phyloP scores from a whole-genome alignment of 257 asterid genomes.

The Solanum paucissectum region DNA sequence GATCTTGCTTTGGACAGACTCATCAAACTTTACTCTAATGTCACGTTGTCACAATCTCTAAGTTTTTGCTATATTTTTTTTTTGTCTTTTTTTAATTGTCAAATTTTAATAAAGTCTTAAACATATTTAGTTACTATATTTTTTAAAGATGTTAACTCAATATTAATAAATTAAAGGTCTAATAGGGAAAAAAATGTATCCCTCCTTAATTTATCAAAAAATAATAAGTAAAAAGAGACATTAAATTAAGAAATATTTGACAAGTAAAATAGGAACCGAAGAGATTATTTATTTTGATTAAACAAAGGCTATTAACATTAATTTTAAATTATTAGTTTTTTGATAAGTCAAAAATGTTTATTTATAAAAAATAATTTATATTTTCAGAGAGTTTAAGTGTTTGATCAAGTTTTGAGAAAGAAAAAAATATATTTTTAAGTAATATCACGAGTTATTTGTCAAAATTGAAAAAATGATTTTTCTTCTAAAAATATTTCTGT shows the following conservation, averaged over 20 bases:
- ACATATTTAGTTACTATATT: accelerated
- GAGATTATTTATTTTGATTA: neutral
- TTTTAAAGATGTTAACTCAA: too few relatives aligned
- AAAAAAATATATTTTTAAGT: neutral
- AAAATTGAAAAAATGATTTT: too few relatives aligned
- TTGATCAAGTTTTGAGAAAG: neutral
- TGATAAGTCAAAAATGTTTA: neutral
- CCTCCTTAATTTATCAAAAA: too few relatives aligned
- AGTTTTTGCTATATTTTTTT: neutral
- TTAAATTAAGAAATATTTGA: too few relatives aligned
- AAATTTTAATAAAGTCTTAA: too few relatives aligned
- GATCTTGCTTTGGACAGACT: neutral
- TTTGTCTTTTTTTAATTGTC: accelerated
- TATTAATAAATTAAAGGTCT: too few relatives aligned
- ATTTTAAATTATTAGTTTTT: neutral
- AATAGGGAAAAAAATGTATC: too few relatives aligned
- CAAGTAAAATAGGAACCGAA: too few relatives aligned
- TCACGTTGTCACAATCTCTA: neutral
- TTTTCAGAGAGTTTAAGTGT: neutral
- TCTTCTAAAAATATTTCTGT: too few relatives aligned
- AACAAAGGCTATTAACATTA: neutral
- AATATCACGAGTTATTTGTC: too few relatives aligned
- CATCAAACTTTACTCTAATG: neutral
- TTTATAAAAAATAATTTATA: neutral
- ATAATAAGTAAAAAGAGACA: too few relatives aligned